Conservation (phyloP, 164 flowering plant genomes). For the Berberis thunbergii region DNA sequence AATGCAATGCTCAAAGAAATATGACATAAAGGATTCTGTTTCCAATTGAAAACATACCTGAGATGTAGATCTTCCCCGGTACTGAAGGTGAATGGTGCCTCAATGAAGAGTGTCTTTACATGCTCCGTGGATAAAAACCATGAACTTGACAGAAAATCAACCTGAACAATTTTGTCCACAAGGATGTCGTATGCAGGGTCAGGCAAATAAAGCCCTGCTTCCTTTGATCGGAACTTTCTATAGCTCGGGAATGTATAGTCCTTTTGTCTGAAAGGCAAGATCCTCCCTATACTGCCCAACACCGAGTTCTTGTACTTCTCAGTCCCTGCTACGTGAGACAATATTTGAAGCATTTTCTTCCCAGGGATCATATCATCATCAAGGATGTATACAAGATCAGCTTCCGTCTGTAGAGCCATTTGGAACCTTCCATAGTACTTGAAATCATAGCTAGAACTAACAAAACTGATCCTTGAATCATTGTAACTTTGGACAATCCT, state of each 20-base stretch:
- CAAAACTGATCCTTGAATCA: conserved; percentile 74
- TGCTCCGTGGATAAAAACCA: conserved; percentile 97
- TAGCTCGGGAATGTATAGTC: conserved; percentile 92
- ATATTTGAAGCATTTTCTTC: conserved; percentile 77
- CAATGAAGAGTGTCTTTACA: conserved; percentile 80
- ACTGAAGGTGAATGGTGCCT: conserved; percentile 81
- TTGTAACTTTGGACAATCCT: conserved; percentile 82
- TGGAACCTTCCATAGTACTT: conserved; percentile 98
- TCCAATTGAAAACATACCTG: conserved; percentile 38
- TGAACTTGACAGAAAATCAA: conserved; percentile 92
- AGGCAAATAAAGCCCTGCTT: conserved; percentile 96
- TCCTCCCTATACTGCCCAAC: conserved; percentile 92
- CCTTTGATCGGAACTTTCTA: conserved; percentile 83
- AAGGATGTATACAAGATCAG: conserved; percentile 79
- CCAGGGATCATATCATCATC: conserved; percentile 99
- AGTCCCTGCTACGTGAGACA: conserved; percentile 89
- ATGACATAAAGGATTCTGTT: background rate
- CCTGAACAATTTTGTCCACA: conserved; percentile 79
- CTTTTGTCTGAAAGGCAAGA: conserved; percentile 87
- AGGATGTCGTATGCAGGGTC: conserved; percentile 95
- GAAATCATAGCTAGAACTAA: conserved; percentile 88
- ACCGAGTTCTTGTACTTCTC: conserved; percentile 89
- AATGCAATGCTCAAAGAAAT: background rate
- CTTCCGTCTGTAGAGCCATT: conserved; percentile 89
- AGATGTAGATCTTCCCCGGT: conserved; percentile 98